Conservation (phyloP, 208 protist genomes). For the Zelonia costaricensis region DNA sequence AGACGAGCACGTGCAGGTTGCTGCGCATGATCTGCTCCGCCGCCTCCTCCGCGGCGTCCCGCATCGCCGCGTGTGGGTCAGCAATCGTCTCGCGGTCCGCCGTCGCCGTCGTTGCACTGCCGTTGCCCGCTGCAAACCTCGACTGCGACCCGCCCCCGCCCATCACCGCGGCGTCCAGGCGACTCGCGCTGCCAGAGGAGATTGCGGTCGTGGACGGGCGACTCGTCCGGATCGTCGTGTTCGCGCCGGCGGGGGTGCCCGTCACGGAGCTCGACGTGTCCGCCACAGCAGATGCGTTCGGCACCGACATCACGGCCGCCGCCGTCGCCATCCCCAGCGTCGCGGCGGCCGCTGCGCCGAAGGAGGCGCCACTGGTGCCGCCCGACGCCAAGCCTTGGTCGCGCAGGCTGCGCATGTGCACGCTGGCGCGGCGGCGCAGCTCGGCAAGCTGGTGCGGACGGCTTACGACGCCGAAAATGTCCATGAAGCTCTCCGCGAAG, state of each 20-base stretch:
- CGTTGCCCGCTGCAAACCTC: too few species aligned
- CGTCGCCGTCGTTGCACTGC: too few species aligned
- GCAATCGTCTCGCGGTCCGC: neutral
- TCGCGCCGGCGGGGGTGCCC: neutral
- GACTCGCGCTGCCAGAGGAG: slow-evolving; percentile 5
- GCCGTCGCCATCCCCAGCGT: too few species aligned
- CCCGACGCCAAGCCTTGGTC: neutral
- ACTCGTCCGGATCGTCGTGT: neutral
- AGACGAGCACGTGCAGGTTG: slow-evolving; percentile 61
- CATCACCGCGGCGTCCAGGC: neutral
- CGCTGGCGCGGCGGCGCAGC: slow-evolving; percentile 18
- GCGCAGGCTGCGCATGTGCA: neutral
- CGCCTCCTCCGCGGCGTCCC: slow-evolving; percentile 5
- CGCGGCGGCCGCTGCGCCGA: neutral
- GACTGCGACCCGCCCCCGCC: too few species aligned
- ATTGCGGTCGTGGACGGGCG: neutral
- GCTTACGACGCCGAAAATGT: slow-evolving; percentile 27
- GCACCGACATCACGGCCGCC: neutral
- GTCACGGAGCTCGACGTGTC: neutral
- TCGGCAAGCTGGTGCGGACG: slow-evolving; percentile 26
- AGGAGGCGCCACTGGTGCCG: neutral
- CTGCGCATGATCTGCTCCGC: slow-evolving; percentile 15
- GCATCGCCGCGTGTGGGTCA: neutral
- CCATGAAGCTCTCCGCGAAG: slow-evolving; percentile 29
- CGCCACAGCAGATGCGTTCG: neutral